Conservation (phyloP, 306 rosid species). For the peach (Prunus persica) region DNA sequence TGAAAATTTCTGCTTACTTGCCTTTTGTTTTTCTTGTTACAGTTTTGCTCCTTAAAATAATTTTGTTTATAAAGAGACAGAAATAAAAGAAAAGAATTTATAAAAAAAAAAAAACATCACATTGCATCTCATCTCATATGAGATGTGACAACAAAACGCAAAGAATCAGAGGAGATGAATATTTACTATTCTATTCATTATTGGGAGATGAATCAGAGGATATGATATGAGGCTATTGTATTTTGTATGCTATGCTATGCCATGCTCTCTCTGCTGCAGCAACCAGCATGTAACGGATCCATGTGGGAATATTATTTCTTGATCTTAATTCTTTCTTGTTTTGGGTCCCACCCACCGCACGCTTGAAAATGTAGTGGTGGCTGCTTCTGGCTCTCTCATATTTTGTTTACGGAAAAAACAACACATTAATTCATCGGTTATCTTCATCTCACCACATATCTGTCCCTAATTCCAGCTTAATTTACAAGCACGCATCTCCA, state of each 20-base stretch:
- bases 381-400: not conserved
- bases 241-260: no score
- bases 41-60: no score
- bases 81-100: no score
- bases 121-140: no score
- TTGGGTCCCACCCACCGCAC: not conserved
- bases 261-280: no score
- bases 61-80: no score
- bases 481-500: not conserved
- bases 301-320: not conserved
- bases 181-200: not conserved
- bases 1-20: no score
- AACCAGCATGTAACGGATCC: not conserved
- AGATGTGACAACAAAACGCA: not conserved
- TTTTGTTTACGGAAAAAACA: not conserved
- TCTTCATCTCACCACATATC: not conserved
- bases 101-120: no score
- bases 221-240: no score
- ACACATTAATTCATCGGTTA: not conserved
- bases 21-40: no score
- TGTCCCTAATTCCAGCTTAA: not conserved
- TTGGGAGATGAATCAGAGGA: no score
- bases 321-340: not conserved
- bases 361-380: not conserved
- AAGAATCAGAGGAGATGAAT: not conserved